Evolutionary conservation across 495 filamentous ascomycete species (phyloP), one percentile per base, ranked within the genome.

Genomic region (Xylaria curta): DNA sequence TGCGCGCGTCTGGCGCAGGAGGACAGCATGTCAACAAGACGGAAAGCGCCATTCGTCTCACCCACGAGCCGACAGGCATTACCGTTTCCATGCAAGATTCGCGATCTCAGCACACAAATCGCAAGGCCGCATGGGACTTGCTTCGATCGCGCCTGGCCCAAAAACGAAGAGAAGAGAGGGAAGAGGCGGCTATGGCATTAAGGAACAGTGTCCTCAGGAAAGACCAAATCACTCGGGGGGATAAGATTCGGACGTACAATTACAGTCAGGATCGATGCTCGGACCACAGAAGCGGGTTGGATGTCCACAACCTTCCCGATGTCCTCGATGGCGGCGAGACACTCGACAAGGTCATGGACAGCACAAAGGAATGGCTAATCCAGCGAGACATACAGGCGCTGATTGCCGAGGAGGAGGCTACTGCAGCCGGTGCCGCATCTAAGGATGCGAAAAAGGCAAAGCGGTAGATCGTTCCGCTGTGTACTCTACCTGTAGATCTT

Each of bases 1-100:
- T 98, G 95, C 89, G 94, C 38, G 94, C 96, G 0, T 85, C 92
- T 62, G 96, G 96, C 38, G 94, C 96, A 2, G 96, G 96, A 21
- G 96, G 96, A 7, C 96, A 99, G 83, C 97, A 98, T 79, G 96
- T 99, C 78, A 99, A 99, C 81, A 98, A 93, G 73, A 99, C 96
- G 2, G 97, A 98, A 81, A 97, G 94, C 44, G 96, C 96, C 21
- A 93, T 99, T 72, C 91, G 96, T 21, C 85, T 99, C 68, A 97
- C 94, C 13, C 97, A 99, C 87, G 85, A 94, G 15, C 97, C 96
- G 12, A 97, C 95, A 0, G 90, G 89, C 46, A 93, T 89, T 9
- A 88, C 92, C 33, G 95, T 98, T 13, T 90, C 90, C 54, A 97
- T 98, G 84, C 96, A 99, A 78, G 96, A 98, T 78, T 90, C 89